Evolutionary conservation across 345 rosid species (phyloP).

Genomic region (Moricandia moricandioides): DNA sequence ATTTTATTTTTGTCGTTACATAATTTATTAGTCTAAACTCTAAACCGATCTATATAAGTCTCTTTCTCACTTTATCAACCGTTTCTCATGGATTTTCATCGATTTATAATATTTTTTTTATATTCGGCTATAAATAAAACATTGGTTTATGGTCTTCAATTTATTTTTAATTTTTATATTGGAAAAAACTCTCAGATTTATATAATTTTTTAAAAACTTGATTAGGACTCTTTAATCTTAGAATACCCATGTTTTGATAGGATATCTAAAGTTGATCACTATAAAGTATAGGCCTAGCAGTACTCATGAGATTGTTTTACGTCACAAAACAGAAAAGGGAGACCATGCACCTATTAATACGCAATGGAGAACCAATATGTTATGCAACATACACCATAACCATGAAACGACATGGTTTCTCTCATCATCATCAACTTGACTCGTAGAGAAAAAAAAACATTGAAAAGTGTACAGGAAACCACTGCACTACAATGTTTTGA

Average conservation of each 20-base stretch:
- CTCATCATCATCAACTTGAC: not conserved
- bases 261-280: not conserved
- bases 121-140: too few relatives aligned
- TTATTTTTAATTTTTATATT: too few relatives aligned
- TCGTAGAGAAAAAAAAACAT: not conserved
- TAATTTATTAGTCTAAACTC: constrained; percentile 4
- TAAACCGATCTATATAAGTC: constrained; percentile 6
- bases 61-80: constrained; percentile 12
- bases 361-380: not conserved
- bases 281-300: not conserved
- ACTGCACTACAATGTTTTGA: not conserved
- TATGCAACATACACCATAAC: constrained; percentile 8
- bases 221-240: too few relatives aligned
- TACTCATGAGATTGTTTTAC: not conserved
- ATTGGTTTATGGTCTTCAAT: too few relatives aligned
- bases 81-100: constrained; percentile 14
- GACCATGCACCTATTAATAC: not conserved
- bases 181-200: too few relatives aligned
- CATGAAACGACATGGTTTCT: not conserved
- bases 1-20: not conserved
- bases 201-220: too few relatives aligned
- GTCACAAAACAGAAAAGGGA: constrained; percentile 10
- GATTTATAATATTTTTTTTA: too few relatives aligned
- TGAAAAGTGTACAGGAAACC: not conserved
- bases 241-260: too few relatives aligned